phyloP scores from a whole-genome alignment of 1,284 basidiomycete species.

The Malassezia pachydermatis region DNA sequence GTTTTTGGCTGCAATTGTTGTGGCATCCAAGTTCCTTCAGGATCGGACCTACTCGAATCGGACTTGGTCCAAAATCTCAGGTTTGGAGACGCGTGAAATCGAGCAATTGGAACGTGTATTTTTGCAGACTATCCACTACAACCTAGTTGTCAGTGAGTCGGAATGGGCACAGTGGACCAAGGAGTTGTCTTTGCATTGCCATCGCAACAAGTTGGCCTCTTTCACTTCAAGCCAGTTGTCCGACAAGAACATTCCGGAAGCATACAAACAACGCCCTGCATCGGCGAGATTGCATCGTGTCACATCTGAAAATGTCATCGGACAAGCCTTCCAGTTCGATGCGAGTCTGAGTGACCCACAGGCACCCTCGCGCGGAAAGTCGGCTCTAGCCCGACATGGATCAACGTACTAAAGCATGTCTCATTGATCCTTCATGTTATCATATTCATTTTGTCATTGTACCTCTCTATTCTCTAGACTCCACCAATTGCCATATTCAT shows the following conservation, averaged over 20 bases:
- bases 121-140: slow-evolving; percentile 49
- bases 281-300: slow-evolving; percentile 4
- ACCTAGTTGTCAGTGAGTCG: slow-evolving; percentile 44
- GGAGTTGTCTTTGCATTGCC: slow-evolving; percentile 17
- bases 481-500: no score
- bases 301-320: slow-evolving; percentile 16
- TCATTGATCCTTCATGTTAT: neutral
- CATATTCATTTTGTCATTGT: neutral
- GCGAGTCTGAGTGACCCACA: slow-evolving; percentile 2
- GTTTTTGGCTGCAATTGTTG: slow-evolving; percentile 74
- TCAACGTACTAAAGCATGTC: neutral
- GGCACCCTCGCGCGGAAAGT: neutral
- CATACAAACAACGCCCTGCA: neutral
- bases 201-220: neutral
- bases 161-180: slow-evolving; percentile 39
- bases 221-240: neutral
- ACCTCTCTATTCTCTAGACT: neutral
- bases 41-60: slow-evolving; percentile 79
- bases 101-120: slow-evolving; percentile 50
- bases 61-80: slow-evolving; percentile 68
- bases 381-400: neutral
- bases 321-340: slow-evolving; percentile 15
- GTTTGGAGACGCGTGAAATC: slow-evolving; percentile 49
- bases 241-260: no score
- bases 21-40: slow-evolving; percentile 82